Evolutionary conservation across 768 basidiomycete genomes (phyloP).

Genomic region (Lactarius sanguifluus): DNA sequence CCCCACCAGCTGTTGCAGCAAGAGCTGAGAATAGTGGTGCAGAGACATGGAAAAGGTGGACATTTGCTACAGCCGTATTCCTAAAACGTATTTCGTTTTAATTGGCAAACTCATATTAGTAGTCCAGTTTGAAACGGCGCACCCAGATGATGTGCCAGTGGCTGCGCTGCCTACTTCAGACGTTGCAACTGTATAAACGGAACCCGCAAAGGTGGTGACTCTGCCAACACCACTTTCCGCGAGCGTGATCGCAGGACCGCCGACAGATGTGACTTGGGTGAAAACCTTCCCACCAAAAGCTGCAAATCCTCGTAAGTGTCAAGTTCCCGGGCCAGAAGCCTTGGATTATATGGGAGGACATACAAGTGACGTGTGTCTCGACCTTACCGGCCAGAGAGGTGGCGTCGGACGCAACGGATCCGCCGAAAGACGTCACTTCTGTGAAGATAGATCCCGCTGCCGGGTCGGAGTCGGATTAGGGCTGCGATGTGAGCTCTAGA

Average conservation of each 20-base stretch:
- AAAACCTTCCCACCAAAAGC: constrained; percentile 23
- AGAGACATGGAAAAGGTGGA: constrained; percentile 4
- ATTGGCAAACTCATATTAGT: not conserved
- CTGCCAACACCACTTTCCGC: constrained; percentile 24
- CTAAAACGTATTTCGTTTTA: not conserved
- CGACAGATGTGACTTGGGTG: constrained; percentile 26
- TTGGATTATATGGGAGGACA: not conserved
- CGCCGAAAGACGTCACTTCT: constrained; percentile 3
- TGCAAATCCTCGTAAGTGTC: not conserved
- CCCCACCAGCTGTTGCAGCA: constrained; percentile 21
- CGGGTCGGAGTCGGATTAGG: not conserved
- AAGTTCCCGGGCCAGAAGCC: too few relatives aligned
- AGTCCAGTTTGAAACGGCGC: not conserved
- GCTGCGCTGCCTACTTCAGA: constrained; percentile 5
- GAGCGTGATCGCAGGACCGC: constrained; percentile 27
- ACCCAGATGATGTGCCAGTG: not conserved
- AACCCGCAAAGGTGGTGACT: constrained; percentile 27
- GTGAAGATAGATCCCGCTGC: constrained; percentile 22
- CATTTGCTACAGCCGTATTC: constrained; percentile 13
- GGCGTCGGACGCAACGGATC: not conserved
- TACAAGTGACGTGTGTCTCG: constrained; percentile 25
- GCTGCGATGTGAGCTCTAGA: not conserved
- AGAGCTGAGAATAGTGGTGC: constrained; percentile 21
- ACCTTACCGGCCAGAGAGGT: constrained; percentile 9
- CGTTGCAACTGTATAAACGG: constrained; percentile 27